These are phyloP conservation scores for Pichia sp. DNA, from an alignment of 1,139 yeast species.

Conservation along the genomic window DNA sequence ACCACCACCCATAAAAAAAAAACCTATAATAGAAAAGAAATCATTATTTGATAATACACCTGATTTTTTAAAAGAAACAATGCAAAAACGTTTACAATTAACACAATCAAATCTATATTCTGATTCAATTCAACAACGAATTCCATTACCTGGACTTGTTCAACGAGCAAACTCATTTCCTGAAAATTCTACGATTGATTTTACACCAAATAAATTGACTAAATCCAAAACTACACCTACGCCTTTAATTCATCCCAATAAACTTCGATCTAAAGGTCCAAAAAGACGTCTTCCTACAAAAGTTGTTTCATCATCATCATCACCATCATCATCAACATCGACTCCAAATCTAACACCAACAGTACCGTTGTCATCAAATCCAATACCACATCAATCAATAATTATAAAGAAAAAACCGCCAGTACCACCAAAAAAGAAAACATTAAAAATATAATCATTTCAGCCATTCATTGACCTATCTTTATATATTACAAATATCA, in stretches of 20 bases:
- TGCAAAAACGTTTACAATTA: slow-evolving; percentile 5
- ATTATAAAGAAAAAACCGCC: too few relatives aligned
- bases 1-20: slow-evolving; percentile 3
- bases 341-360: not conserved
- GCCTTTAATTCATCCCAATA: slow-evolving; percentile 11
- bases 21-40: not conserved
- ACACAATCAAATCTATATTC: too few relatives aligned
- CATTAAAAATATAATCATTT: too few relatives aligned
- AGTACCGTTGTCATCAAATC: too few relatives aligned
- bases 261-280: slow-evolving; percentile 13
- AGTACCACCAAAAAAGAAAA: too few relatives aligned
- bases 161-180: too few relatives aligned
- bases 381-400: too few relatives aligned
- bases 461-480: too few relatives aligned
- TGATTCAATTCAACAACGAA: too few relatives aligned
- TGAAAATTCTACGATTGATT: too few relatives aligned
- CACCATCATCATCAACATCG: not conserved
- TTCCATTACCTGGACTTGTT: slow-evolving; percentile 7
- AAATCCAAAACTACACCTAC: not conserved
- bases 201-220: too few relatives aligned
- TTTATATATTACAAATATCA: too few relatives aligned
- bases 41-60: slow-evolving; percentile 4
- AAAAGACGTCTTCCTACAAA: slow-evolving; percentile 6
- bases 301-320: not conserved
- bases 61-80: slow-evolving; percentile 2